Conservation (phyloP, 139 green algal genomes). For the Coelastrella sp. region DNA sequence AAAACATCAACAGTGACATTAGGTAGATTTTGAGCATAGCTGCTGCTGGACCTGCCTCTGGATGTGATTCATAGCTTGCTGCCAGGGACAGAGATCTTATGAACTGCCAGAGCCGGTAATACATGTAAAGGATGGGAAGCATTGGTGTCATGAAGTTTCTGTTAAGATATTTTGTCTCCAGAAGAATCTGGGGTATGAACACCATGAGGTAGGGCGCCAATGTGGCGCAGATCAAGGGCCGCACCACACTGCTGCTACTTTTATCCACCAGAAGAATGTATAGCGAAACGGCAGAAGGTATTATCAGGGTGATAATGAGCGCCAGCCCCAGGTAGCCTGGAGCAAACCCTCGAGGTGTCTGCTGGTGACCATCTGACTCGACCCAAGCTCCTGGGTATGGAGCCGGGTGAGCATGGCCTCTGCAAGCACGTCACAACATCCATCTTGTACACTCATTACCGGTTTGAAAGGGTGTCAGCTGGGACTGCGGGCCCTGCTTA, state of each 20-base stretch:
- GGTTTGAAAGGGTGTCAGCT: too few species aligned
- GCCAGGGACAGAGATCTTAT: constrained; percentile 20
- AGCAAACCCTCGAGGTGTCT: constrained; percentile 4
- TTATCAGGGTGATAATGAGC: constrained; percentile 1
- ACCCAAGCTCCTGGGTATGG: constrained; percentile 43
- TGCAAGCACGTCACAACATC: too few species aligned
- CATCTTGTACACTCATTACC: too few species aligned
- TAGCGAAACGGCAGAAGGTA: neutral
- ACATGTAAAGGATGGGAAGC: constrained; percentile 32
- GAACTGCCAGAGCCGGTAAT: constrained; percentile 43
- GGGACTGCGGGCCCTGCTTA: too few species aligned
- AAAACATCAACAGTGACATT: constrained; percentile 24
- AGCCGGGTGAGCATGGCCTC: neutral
- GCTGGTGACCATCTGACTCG: constrained; percentile 32
- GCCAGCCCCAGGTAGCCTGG: constrained; percentile 29
- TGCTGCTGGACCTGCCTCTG: neutral
- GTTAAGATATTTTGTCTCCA: constrained; percentile 32
- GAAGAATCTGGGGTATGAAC: constrained; percentile 29
- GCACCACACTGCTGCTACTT: neutral
- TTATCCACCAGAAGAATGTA: neutral
- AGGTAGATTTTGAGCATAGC: constrained; percentile 9
- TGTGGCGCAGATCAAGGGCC: neutral
- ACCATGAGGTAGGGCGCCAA: constrained; percentile 37
- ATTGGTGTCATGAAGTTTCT: constrained; percentile 44
- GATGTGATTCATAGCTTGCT: neutral